phyloP scores from a whole-genome alignment of 2,329 filamentous ascomycete genomes.

The Aquanectria penicillioides region DNA sequence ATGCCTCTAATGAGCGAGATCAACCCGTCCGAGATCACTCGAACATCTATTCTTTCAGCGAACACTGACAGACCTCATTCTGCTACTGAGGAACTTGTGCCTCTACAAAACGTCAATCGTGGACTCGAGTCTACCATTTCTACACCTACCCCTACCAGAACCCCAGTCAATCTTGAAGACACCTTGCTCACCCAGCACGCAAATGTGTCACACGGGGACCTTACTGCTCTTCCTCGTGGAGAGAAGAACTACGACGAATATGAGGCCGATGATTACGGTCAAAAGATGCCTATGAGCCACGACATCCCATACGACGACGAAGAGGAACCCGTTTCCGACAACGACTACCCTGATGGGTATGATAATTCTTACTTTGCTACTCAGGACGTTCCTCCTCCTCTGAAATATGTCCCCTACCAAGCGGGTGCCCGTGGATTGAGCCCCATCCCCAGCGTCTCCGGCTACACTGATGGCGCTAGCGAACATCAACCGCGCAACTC shows the following conservation, averaged over 20 bases:
- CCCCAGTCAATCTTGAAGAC: conserved; percentile 64
- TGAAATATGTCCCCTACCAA: conserved; percentile 75
- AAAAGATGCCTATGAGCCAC: conserved; percentile 53
- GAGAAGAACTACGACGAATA: conserved; percentile 58
- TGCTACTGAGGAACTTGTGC: conserved; percentile 69
- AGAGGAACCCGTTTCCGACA: conserved; percentile 45
- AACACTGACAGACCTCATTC: conserved; percentile 79
- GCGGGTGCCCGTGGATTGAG: conserved; percentile 79
- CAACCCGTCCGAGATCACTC: conserved; percentile 85
- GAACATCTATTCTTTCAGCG: conserved; percentile 86
- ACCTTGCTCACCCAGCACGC: conserved; percentile 75
- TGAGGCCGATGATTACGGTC: conserved; percentile 58
- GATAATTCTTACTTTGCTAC: conserved; percentile 63
- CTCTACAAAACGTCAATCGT: conserved; percentile 71
- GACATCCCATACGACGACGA: conserved; percentile 59
- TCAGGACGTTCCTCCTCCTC: conserved; percentile 71
- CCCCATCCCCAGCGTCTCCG: conserved; percentile 92
- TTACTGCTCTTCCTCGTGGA: conserved; percentile 62
- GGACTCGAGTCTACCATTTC: conserved; percentile 69
- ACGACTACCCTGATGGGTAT: conserved; percentile 52
- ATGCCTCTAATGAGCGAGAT: conserved; percentile 92
- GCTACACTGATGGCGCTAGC: conserved; percentile 78
- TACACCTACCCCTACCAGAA: conserved; percentile 69
- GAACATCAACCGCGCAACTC: conserved; percentile 69
- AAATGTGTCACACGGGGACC: conserved; percentile 68